Evolutionary conservation across 345 rosid genomes (phyloP), one percentile per base, ranked within the genome.

Genomic region (Crucihimalaya himalaica): DNA sequence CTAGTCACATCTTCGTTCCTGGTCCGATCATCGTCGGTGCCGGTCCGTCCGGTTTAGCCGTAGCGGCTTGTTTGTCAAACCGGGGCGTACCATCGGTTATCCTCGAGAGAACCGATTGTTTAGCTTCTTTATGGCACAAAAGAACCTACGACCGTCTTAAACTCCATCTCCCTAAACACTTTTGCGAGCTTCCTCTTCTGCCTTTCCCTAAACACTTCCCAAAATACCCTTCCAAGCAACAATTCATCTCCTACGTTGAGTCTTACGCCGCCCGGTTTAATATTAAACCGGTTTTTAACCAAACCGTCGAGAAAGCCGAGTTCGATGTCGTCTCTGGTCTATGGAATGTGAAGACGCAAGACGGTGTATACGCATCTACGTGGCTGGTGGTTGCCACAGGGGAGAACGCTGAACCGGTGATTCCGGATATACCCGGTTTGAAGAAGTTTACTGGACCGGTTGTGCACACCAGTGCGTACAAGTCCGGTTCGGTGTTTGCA

Each of bases 1-100:
- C 68, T 13, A 56, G 68, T 57, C 60, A 74, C 20, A 57, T 72
- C 52, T 16, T 27, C 46, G 84, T 92, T 63, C 68, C 62, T 7
- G 88, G 88, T 7, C 89, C 99, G 25, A 81, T 95, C 66, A 86
- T 95, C n/a, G 80, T 92, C 50, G 98, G 99, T n/a, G 99, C 98
- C 3, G 98, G 99, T 5, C 97, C 99, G 0, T 92, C 98, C 23
- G 99, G 98, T 71, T 51, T 95, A 46, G 89, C 98, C 0, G 83
- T 79, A 6, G 78, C 98, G 0, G 98, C 99, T 35, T 92, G 97
- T 81, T 83, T 95, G 0, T 68, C 82, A 37, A 64, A 83, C 70
- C 85, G 63, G 2, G 88, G 94, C 0, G 75, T 95, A 10, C 89
- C 96, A 37, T 86, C 86, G 15, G 72, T 95, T 16, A 79, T 92